Evolutionary conservation across 2,329 filamentous ascomycete genomes (phyloP), one percentile per base, ranked within the genome.

Genomic region (Aspergillus flavus): DNA sequence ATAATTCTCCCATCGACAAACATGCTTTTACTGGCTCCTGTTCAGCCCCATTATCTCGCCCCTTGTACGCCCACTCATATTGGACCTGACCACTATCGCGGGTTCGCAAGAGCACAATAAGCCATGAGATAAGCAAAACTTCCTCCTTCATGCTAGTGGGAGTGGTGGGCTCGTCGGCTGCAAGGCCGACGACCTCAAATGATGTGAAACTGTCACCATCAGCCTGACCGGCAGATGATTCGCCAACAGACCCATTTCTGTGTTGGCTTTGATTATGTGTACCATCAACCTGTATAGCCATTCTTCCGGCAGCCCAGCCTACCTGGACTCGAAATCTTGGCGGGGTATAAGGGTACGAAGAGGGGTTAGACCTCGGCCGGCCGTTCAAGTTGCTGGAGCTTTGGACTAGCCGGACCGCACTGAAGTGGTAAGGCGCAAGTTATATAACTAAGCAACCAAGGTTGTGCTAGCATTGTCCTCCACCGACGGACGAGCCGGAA

Each of bases 41-140:
- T 50, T 61, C 62, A 39, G 41, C 46, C 11, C 21, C 63, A 60
- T 70, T 61, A 34, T 63, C 58, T 55, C 26, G 57, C 46, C 19
- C 14, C 19, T 63, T 68, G 65, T 79, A 78, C 4, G 72, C 66
- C 81, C 81, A 83, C 4, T 82, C 78, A 64, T 71, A 83, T 16
- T 56, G 66, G 12, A 76, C 65, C 19, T 75, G 70, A 41, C 71
- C 71, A 19, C 78, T 78, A 66, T 84, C 82, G 11, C 73, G 72
- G 1, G 76, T 80, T 12, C 81, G 75, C 61, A 82, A 61, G 9
- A 83, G 77, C 7, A 81, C 76, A 14, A 83, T 72, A 16, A 82
- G 74, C 82, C 82, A 84, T 46, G 82, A 76, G 41, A 79, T 52
- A 12, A 83, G 75, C 14, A 83, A 21, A 19, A 79, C 58, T 21